These are phyloP conservation scores for Wickerhamomyces chaumierensis DNA, from an alignment of 805 yeast species.

Conservation along the genomic window DNA sequence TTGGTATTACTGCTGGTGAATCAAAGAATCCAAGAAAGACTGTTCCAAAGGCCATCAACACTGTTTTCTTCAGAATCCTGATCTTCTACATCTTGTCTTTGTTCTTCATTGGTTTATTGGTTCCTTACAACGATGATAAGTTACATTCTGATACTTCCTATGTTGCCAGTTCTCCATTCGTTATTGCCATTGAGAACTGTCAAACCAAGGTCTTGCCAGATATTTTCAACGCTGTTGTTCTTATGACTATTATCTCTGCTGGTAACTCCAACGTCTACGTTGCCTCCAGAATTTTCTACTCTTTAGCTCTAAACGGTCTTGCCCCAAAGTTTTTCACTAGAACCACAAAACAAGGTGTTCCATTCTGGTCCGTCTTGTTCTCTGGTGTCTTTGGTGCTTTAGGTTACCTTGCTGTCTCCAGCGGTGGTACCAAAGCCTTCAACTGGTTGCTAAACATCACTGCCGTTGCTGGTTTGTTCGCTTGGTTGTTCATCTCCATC, in stretches of 20 bases:
- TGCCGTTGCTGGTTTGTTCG: constrained; percentile 66
- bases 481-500: constrained; percentile 57
- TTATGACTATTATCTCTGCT: constrained; percentile 62
- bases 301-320: constrained; percentile 46
- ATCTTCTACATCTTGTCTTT: constrained; percentile 55
- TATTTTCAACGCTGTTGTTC: constrained; percentile 62
- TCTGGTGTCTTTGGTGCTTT: constrained; percentile 54
- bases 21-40: constrained; percentile 58
- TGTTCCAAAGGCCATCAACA: constrained; percentile 62
- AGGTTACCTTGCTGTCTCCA: constrained; percentile 46
- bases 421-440: constrained; percentile 47
- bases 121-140: constrained; percentile 56
- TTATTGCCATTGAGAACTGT: constrained; percentile 57
- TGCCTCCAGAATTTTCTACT: constrained; percentile 57
- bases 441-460: constrained; percentile 65
- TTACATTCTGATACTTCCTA: constrained; percentile 26
- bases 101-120: constrained; percentile 59
- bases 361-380: constrained; percentile 41
- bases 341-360: constrained; percentile 51
- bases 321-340: constrained; percentile 43
- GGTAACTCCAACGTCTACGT: constrained; percentile 68
- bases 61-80: constrained; percentile 54
- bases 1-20: constrained; percentile 71
- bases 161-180: constrained; percentile 56
- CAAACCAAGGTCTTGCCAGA: constrained; percentile 59